phyloP scores from a whole-genome alignment of 2,329 filamentous ascomycete genomes.

The Botryotinia narcissicola region DNA sequence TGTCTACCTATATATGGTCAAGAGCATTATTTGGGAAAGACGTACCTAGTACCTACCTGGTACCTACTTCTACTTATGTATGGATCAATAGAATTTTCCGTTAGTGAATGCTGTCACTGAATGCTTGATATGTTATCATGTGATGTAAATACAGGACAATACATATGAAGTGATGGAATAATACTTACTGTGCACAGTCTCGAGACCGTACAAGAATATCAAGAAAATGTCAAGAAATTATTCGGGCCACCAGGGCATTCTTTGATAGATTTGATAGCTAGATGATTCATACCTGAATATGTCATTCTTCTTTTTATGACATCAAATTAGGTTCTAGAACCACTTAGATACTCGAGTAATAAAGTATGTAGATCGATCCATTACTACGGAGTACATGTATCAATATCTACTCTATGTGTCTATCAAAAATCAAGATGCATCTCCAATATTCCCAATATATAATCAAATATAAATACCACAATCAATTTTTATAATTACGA shows the following conservation, averaged over 20 bases:
- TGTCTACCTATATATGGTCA: background rate
- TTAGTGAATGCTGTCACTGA: background rate
- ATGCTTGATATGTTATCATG: background rate
- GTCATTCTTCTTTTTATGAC: background rate
- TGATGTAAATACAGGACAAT: background rate
- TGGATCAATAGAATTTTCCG: background rate
- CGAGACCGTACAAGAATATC: background rate
- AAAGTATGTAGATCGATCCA: background rate
- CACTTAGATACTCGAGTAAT: background rate
- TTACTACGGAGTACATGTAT: background rate
- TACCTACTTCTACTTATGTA: background rate
- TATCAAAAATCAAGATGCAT: background rate
- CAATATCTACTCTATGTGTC: background rate
- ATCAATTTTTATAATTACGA: background rate
- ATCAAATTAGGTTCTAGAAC: background rate
- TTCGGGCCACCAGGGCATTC: background rate
- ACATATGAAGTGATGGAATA: background rate
- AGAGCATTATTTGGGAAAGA: background rate
- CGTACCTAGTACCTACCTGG: background rate
- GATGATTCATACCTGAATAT: background rate
- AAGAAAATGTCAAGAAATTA: background rate
- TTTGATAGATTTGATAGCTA: background rate
- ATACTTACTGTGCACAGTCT: no score
- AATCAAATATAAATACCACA: background rate
- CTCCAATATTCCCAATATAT: background rate